Evolutionary conservation across 306 rosid genomes (phyloP), one percentile per base, ranked within the genome.

Genomic region (Senna tora): DNA sequence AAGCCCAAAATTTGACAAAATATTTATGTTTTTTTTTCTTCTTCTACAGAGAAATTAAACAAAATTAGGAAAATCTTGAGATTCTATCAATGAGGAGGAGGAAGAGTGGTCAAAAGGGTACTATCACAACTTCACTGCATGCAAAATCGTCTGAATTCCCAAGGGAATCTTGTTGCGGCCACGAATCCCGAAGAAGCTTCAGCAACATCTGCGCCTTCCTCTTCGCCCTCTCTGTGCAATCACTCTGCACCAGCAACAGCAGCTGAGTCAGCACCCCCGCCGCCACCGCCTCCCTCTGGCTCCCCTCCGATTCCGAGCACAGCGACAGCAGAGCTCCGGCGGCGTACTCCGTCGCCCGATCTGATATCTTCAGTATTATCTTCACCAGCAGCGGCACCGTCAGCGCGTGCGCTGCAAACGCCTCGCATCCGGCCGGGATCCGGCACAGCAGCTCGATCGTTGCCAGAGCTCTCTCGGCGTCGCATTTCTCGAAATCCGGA

Each of bases 181-280:
- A 94, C 84, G 96, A 94, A 85, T 94, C 97, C 87, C 96, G 87
- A 76, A 94, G 96, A 76, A 89, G 96, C 91, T 94, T 94, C 67
- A 94, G 84, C 85, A 94, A 61, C 72, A 86, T 65, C 72, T 94
- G 96, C 43, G 98, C 96, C 85, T 94, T 94, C 75, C 97, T 80
- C 88, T 94, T 94, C 9, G 93, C 97, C 65, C 98, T 73, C 65
- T 79, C 97, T 59, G 96, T 91, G 77, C 98, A 94, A 53, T 91
- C 98, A 41, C 98, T 94, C 68, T 94, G 98, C 8, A 94, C 92
- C 51, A 94, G 65, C 54, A 94, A 75, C 32, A 94, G 67, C 61
- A 94, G 76, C 84, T 94, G 96, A 60, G 91, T 91, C 75, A 94
- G 47, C 34, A 91, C 87, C 2, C 96, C 97, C 15, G 90, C 97